Evolutionary conservation across 2,329 filamentous ascomycete genomes (phyloP), one percentile per base, ranked within the genome.

Genomic region (Corniculantispora saksenae): DNA sequence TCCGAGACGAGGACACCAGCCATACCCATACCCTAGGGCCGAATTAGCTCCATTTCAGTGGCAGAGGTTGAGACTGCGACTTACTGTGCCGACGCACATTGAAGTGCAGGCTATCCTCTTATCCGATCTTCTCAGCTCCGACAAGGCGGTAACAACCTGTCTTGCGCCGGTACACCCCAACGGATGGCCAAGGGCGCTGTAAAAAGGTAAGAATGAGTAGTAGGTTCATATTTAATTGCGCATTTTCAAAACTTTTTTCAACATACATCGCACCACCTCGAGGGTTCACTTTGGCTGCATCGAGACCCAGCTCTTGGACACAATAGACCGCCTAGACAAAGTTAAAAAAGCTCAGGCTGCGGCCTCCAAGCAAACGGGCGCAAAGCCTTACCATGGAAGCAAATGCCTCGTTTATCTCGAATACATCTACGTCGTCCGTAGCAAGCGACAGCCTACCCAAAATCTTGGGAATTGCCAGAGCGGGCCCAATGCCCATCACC

Each of bases 401-500:
- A 77, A 90, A 90, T 8, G 88, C 87, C 84, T 97, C 94, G 77
- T 97, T 97, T 77, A 97, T 91, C 82, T 97, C 94, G 93, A 93
- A 97, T 12, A 95, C 82, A 43, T 89, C 85, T 0, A 98, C 86
- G 65, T 97, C 92, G 2, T 83, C 81, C 15, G 81, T 89, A 51
- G 79, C 74, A 17, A 97, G 76, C 0, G 89, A 92, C 1, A 90
- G 85, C 67, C 87, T 86, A 21, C 81, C 76, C n/a, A 97, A 82
- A 23, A 97, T 82, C 75, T 90, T 91, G 8, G 94, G 94, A 61
- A 97, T 94, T 0, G 92, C 94, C 32, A 97, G 74, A 0, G 93
- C 92, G 0, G 94, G 94, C 0, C 94, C 94, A 65, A 97, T 83
- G 47, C 94, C 94, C 94, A 98, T 97, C 83, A 97, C 93, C 73